phyloP scores from a whole-genome alignment of 1,284 basidiomycete species.

The Melampsora larici-populina region DNA sequence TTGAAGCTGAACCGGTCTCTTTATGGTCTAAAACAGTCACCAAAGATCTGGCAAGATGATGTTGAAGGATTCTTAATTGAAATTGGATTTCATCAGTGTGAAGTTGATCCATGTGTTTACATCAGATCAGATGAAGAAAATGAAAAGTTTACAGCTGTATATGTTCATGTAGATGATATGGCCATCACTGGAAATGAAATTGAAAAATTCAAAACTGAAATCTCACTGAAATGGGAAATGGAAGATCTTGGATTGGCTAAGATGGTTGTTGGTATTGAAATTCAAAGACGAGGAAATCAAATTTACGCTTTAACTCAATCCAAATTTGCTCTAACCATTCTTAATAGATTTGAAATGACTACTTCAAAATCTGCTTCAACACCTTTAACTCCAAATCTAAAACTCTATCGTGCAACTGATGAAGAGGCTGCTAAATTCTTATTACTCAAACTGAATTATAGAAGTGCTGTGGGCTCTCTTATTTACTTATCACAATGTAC shows the following conservation, averaged over 20 bases:
- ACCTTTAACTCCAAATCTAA: not conserved
- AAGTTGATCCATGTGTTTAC: no score
- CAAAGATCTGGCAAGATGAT: no score
- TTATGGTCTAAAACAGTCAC: no score
- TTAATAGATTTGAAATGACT: not conserved
- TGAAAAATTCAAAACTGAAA: not conserved
- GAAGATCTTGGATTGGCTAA: no score
- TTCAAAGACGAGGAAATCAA: not conserved
- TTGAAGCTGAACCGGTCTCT: no score
- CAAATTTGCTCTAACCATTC: not conserved
- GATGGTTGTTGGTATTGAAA: no score
- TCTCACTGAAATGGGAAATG: not conserved
- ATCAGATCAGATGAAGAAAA: not conserved
- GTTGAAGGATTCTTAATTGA: no score
- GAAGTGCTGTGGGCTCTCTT: not conserved
- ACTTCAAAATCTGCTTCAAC: not conserved
- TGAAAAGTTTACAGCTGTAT: not conserved
- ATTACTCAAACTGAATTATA: not conserved
- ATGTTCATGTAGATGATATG: conserved; percentile 23
- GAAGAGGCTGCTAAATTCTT: not conserved
- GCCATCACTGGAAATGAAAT: conserved; percentile 5
- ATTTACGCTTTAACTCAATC: not conserved
- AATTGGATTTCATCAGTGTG: no score
- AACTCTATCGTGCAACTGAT: not conserved
- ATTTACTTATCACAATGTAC: conserved; percentile 5